Percentiles rank a stretch among this genome's conserved stretches.
phyloP scores from a whole-genome alignment of 371 early-diverging fungal genomes.

The Sporodiniella umbellata region DNA sequence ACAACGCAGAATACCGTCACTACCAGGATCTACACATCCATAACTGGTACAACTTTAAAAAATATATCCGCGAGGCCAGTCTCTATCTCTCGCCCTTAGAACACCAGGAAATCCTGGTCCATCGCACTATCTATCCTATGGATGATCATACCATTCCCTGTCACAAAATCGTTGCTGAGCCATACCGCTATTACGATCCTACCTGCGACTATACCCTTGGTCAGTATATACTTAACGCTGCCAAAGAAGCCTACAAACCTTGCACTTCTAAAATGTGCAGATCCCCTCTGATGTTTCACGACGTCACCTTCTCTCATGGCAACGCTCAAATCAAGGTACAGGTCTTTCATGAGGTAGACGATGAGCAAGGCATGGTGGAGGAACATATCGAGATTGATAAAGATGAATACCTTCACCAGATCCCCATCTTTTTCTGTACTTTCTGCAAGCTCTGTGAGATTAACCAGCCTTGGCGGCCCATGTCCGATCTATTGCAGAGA shows the following conservation, averaged over 20 bases:
- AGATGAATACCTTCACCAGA: constrained; percentile 19
- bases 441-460: constrained; percentile 68
- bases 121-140: constrained; percentile 21
- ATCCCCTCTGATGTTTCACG: constrained; percentile 71
- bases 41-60: constrained; percentile 50
- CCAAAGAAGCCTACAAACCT: constrained; percentile 55
- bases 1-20: constrained; percentile 50
- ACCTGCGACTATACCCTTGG: constrained; percentile 83
- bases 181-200: constrained; percentile 77
- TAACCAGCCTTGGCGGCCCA: constrained; percentile 31
- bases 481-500: constrained; percentile 86
- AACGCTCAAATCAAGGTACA: constrained; percentile 73
- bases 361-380: constrained; percentile 12
- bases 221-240: constrained; percentile 82
- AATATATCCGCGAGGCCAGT: constrained; percentile 47
- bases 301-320: constrained; percentile 82
- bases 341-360: constrained; percentile 12
- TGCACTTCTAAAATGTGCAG: constrained; percentile 76
- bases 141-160: constrained; percentile 61
- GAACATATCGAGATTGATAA: constrained; percentile 19
- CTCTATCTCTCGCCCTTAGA: constrained; percentile 60
- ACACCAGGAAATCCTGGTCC: constrained; percentile 67
- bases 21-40: constrained; percentile 48
- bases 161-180: constrained; percentile 65
- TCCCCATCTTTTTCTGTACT: constrained; percentile 78